A percentile compares a stretch with the other conserved stretches of the same genome.
Conservation (phyloP, 176 grass and related monocot genomes). For the Avena eriantha region DNA sequence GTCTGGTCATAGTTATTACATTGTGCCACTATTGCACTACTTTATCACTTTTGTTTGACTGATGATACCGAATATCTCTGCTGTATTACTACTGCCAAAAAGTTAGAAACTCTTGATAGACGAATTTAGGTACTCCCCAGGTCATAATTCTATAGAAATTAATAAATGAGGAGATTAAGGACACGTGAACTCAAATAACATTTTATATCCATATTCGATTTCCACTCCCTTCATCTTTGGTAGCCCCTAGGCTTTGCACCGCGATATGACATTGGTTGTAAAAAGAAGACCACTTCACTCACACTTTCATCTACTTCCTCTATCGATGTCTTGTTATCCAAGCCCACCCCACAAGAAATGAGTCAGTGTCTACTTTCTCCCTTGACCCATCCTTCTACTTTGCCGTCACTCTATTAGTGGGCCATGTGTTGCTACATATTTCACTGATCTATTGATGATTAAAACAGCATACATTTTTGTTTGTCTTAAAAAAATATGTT, state of each 20-base stretch:
- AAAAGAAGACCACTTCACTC: background rate
- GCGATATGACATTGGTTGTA: background rate
- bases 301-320: background rate
- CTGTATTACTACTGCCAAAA: slow-evolving; percentile 4
- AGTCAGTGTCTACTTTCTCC: background rate
- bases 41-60: slow-evolving; percentile 17
- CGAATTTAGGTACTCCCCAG: background rate
- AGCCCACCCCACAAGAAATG: background rate
- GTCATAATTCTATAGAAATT: background rate
- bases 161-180: background rate
- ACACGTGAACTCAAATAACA: slow-evolving; percentile 6
- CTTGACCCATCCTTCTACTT: background rate
- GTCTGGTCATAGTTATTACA: slow-evolving; percentile 20
- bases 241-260: background rate
- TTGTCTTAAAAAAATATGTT: too few relatives aligned
- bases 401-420: background rate
- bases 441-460: background rate
- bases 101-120: background rate
- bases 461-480: too few relatives aligned
- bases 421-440: background rate
- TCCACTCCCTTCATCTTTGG: too few relatives aligned
- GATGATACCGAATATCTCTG: background rate
- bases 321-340: background rate
- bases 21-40: slow-evolving; percentile 21
- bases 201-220: background rate